phyloP scores from a whole-genome alignment of 495 filamentous ascomycete genomes.

The Xylaria nigripes region DNA sequence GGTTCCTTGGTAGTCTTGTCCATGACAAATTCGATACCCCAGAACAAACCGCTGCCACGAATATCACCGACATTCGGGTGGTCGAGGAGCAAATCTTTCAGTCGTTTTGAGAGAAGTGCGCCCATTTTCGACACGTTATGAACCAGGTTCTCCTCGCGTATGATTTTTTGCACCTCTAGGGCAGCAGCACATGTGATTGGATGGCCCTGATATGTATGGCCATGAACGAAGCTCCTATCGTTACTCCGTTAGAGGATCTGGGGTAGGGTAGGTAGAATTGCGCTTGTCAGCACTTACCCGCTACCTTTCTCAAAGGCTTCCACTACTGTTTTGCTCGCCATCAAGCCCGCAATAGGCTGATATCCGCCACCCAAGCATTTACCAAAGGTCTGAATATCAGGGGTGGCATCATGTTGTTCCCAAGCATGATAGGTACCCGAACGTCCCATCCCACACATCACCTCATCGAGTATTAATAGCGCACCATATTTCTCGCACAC shows the following conservation, averaged over 20 bases:
- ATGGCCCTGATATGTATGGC: slow-evolving; percentile 57
- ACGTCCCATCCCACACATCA: slow-evolving; percentile 63
- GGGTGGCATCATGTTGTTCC: slow-evolving; percentile 39
- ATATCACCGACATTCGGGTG: slow-evolving; percentile 57
- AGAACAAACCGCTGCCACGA: slow-evolving; percentile 56
- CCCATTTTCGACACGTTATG: slow-evolving; percentile 47
- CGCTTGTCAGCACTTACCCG: slow-evolving; percentile 29
- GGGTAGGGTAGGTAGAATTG: neutral
- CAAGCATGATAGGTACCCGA: slow-evolving; percentile 53
- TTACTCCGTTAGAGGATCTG: slow-evolving; percentile 6
- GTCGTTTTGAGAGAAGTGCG: slow-evolving; percentile 34
- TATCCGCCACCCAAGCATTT: slow-evolving; percentile 64
- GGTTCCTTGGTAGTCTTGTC: slow-evolving; percentile 40
- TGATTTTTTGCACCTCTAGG: slow-evolving; percentile 51
- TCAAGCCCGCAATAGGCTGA: slow-evolving; percentile 52
- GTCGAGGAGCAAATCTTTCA: slow-evolving; percentile 35
- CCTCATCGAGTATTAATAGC: slow-evolving; percentile 62
- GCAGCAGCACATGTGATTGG: slow-evolving; percentile 53
- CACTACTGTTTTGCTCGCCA: slow-evolving; percentile 48
- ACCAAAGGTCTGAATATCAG: slow-evolving; percentile 56
- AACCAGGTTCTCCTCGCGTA: slow-evolving; percentile 47
- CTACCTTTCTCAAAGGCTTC: slow-evolving; percentile 49
- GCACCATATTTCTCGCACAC: slow-evolving; percentile 59
- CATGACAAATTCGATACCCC: slow-evolving; percentile 52
- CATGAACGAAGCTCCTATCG: slow-evolving; percentile 43